Percentiles rank a stretch among this genome's conserved stretches.
phyloP scores from a whole-genome alignment of 495 filamentous ascomycete genomes.

The Neurospora discreta region DNA sequence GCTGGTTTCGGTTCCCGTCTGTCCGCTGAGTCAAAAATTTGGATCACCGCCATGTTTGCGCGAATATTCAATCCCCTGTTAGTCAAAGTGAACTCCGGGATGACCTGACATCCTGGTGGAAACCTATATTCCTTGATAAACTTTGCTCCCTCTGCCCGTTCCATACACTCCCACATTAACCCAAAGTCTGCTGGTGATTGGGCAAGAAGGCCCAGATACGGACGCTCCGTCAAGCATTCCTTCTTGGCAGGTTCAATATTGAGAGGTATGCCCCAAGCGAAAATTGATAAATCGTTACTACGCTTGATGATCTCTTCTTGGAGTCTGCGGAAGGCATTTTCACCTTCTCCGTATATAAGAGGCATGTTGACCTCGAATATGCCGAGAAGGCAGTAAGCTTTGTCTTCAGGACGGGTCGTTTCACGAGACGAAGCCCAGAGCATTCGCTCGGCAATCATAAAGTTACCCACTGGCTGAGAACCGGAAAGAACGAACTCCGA shows the following conservation, averaged over 20 bases:
- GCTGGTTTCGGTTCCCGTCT: no score
- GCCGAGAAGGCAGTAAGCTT: neutral
- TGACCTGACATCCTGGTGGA: no score
- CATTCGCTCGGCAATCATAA: neutral
- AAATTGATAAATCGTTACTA: neutral
- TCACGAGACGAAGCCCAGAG: neutral
- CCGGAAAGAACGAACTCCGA: neutral
- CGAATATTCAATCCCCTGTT: neutral
- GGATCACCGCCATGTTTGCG: neutral
- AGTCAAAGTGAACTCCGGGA: neutral
- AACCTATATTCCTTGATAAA: no score
- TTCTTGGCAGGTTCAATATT: neutral
- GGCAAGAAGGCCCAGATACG: neutral
- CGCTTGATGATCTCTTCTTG: conserved; percentile 1
- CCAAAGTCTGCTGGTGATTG: neutral
- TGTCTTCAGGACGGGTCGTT: neutral
- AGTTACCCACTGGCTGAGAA: neutral
- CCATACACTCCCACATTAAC: neutral
- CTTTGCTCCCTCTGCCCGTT: no score
- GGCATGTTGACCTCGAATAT: conserved; percentile 6
- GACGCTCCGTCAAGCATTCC: neutral
- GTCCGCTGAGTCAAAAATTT: no score
- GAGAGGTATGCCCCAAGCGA: neutral
- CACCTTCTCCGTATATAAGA: conserved; percentile 3
- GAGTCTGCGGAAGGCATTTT: neutral